These are phyloP conservation scores for Cryphonectria parasitica DNA, from an alignment of 2,329 filamentous ascomycete species.

Conservation along the genomic window DNA sequence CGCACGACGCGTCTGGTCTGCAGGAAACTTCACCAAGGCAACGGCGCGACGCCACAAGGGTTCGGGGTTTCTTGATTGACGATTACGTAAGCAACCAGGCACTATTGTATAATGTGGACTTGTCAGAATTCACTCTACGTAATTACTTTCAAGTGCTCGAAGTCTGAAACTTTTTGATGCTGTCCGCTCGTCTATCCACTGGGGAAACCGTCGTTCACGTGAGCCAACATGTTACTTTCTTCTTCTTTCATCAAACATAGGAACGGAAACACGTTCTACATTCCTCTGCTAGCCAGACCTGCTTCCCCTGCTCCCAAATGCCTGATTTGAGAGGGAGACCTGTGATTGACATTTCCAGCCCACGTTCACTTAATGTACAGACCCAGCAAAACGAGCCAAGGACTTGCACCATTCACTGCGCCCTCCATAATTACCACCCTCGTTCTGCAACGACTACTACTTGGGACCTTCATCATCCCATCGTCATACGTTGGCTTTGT, in stretches of 20 bases:
- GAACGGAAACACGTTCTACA: neutral
- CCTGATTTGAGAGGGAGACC: neutral
- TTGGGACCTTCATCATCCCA: too few relatives aligned
- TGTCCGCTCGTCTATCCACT: neutral
- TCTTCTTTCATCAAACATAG: too few relatives aligned
- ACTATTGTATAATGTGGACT: neutral
- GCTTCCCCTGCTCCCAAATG: too few relatives aligned
- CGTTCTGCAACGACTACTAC: too few relatives aligned
- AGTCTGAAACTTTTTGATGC: neutral
- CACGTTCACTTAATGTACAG: too few relatives aligned
- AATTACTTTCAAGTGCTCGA: too few relatives aligned
- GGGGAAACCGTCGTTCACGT: neutral
- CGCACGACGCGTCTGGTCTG: conserved; percentile 24
- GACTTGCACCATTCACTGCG: neutral
- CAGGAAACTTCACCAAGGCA: neutral
- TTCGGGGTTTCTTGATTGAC: neutral
- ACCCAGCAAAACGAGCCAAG: neutral
- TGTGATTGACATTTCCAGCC: too few relatives aligned
- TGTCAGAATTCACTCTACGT: too few relatives aligned
- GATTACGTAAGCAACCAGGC: neutral
- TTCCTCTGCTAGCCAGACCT: neutral
- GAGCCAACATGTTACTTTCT: neutral
- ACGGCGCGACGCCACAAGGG: conserved; percentile 20
- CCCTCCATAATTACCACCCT: too few relatives aligned
- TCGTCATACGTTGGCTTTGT: too few relatives aligned